Evolutionary conservation across 2,329 filamentous ascomycete species (phyloP).

Genomic region (Cordyceps tenuipes): DNA sequence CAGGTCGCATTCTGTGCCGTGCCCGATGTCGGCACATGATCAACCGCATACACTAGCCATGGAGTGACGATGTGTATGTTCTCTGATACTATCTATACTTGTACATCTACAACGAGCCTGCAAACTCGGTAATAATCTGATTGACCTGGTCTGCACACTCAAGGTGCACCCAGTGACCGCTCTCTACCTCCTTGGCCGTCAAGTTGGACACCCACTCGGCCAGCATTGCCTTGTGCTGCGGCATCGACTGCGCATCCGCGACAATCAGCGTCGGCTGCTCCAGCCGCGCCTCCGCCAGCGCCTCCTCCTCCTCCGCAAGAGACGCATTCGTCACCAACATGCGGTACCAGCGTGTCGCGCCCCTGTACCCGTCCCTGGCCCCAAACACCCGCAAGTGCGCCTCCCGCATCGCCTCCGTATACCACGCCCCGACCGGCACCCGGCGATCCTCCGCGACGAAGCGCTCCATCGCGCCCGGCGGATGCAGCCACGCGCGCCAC

Average conservation of each 20-base stretch:
- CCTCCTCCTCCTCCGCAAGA: conserved; percentile 17
- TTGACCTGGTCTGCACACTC: conserved; percentile 22
- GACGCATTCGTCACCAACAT: conserved; percentile 25
- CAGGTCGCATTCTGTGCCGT: not conserved
- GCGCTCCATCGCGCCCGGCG: conserved; percentile 20
- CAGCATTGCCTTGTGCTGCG: conserved; percentile 21
- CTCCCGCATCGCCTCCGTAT: conserved; percentile 16
- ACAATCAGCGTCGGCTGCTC: conserved; percentile 19
- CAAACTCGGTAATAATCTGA: conserved; percentile 17
- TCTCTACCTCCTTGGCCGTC: conserved; percentile 26
- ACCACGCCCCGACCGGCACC: conserved; percentile 20
- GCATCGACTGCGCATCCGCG: conserved; percentile 14
- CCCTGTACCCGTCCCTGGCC: conserved; percentile 20
- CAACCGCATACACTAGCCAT: too few species aligned
- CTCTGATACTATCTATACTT: not conserved
- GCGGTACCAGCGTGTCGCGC: conserved; percentile 23
- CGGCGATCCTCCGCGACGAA: conserved; percentile 19
- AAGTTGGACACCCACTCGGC: conserved; percentile 24
- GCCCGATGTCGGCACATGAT: not conserved
- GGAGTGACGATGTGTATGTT: too few species aligned
- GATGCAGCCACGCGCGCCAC: conserved; percentile 23
- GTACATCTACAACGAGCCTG: not conserved
- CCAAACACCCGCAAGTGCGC: conserved; percentile 19
- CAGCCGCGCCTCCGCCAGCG: conserved; percentile 14
- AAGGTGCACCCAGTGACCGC: conserved; percentile 28